Conservation (phyloP, 345 rosid genomes). For the Euclidium syriacum region DNA sequence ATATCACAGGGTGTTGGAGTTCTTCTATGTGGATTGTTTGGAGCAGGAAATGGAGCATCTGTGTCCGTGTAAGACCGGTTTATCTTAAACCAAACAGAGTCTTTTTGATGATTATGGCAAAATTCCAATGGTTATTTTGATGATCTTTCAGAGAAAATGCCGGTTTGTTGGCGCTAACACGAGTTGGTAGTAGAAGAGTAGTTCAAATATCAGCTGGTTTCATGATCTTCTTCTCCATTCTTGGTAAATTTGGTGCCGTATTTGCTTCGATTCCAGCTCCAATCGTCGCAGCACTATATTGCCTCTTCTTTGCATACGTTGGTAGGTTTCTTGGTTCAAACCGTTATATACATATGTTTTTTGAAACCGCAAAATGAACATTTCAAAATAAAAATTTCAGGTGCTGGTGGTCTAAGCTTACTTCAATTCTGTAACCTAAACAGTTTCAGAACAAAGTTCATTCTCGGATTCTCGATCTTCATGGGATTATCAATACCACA, state of each 20-base stretch:
- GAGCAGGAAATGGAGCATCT: slow-evolving; percentile 89
- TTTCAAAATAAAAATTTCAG: slow-evolving; percentile 30
- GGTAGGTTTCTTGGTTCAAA: slow-evolving; percentile 40
- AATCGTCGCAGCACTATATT: slow-evolving; percentile 60
- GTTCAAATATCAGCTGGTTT: slow-evolving; percentile 90
- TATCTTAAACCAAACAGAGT: background rate
- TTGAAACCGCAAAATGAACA: background rate
- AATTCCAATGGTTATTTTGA: background rate
- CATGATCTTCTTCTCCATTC: slow-evolving; percentile 94
- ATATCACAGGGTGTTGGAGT: slow-evolving; percentile 74
- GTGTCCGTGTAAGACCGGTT: slow-evolving; percentile 69
- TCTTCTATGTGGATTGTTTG: slow-evolving; percentile 85
- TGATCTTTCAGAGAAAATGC: slow-evolving; percentile 68
- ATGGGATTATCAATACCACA: slow-evolving; percentile 82
- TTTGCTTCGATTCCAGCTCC: slow-evolving; percentile 92
- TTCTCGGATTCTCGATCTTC: slow-evolving; percentile 81
- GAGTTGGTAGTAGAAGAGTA: slow-evolving; percentile 88
- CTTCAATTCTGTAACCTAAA: slow-evolving; percentile 91
- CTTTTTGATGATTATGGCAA: background rate
- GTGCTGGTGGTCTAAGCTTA: slow-evolving; percentile 66
- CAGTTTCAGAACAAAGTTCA: slow-evolving; percentile 70
- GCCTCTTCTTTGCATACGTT: slow-evolving; percentile 77
- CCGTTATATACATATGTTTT: background rate
- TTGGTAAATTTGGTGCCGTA: slow-evolving; percentile 86
- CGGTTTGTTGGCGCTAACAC: slow-evolving; percentile 81